These are phyloP conservation scores for Pyracantha coccinea DNA, from an alignment of 331 rosid species.

Conservation along the genomic window DNA sequence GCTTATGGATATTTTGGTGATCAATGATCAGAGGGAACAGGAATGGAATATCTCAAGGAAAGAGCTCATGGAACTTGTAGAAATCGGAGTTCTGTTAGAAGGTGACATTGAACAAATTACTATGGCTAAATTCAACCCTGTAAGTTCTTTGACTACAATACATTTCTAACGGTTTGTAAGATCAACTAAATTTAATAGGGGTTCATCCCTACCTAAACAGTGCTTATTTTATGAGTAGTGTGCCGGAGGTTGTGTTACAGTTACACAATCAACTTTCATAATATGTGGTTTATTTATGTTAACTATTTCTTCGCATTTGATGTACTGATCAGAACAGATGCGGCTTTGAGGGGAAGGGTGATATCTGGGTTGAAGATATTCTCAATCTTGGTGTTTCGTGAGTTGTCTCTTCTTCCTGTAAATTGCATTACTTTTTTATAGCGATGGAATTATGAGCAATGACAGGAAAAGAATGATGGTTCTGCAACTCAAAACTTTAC, in stretches of 20 bases:
- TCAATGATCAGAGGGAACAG: constrained; percentile 69
- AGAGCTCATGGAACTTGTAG: constrained; percentile 79
- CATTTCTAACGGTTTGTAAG: background rate
- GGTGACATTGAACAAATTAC: constrained; percentile 60
- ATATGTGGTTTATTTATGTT: background rate
- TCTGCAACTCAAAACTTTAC: background rate
- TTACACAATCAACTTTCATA: too few species aligned
- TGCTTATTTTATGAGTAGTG: background rate
- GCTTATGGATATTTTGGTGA: constrained; percentile 16
- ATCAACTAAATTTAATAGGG: background rate
- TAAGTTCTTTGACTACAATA: constrained; percentile 29
- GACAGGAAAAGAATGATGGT: background rate
- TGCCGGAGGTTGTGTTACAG: background rate
- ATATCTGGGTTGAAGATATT: constrained; percentile 88
- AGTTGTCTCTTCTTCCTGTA: constrained; percentile 34
- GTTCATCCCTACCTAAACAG: background rate
- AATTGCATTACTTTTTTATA: background rate
- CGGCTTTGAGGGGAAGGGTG: constrained; percentile 89
- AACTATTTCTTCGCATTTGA: constrained; percentile 8
- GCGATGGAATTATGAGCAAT: too few species aligned
- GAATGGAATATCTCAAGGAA: constrained; percentile 95
- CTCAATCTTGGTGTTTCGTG: constrained; percentile 94
- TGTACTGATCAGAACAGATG: constrained; percentile 79
- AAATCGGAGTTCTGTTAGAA: constrained; percentile 72
- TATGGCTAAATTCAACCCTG: constrained; percentile 74